phyloP scores from a whole-genome alignment of 768 basidiomycete genomes.

The Lactarius pseudohatsudake region DNA sequence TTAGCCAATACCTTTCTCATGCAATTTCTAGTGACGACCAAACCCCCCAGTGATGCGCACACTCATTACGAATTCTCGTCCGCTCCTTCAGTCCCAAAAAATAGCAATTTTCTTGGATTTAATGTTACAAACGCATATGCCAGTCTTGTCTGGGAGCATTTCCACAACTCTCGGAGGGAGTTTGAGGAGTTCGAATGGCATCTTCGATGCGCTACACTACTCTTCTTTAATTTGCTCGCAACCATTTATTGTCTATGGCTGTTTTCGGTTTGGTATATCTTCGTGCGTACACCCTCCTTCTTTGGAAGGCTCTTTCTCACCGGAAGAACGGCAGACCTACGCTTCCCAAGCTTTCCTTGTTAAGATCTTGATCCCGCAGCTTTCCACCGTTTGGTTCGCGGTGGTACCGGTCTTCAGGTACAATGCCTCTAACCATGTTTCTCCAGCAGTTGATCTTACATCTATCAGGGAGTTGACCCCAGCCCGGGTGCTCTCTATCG shows the following conservation, averaged over 20 bases:
- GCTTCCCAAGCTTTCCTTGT: neutral
- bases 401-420: neutral
- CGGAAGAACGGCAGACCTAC: neutral
- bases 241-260: slow-evolving; percentile 2
- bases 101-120: neutral
- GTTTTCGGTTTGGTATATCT: slow-evolving; percentile 1
- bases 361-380: neutral
- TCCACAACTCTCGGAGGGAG: neutral
- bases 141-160: neutral
- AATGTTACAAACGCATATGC: neutral
- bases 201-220: neutral
- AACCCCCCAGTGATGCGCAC: too few species aligned
- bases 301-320: neutral
- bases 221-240: slow-evolving; percentile 9
- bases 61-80: neutral
- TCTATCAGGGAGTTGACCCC: neutral
- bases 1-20: neutral
- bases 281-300: neutral
- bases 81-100: neutral
- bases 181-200: neutral
- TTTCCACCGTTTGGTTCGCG: neutral
- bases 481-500: neutral
- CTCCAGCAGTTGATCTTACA: neutral
- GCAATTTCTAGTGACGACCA: neutral
- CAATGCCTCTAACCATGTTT: neutral